phyloP scores from a whole-genome alignment of 228 moss, liverwort and hornwort genomes.

The Sphagnum magellanicum region DNA sequence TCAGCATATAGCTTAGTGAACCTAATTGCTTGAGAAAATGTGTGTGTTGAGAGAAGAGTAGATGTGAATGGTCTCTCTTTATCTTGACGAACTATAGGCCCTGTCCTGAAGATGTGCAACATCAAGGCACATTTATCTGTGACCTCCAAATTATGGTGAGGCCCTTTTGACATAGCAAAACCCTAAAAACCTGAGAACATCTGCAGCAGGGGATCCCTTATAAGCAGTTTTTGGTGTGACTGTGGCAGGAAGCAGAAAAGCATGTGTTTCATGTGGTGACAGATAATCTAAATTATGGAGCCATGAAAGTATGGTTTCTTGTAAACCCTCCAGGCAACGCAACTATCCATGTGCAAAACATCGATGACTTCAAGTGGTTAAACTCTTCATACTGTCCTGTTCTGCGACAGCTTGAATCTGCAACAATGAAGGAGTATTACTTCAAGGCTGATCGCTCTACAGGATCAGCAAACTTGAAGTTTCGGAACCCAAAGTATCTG shows the following conservation, averaged over 20 bases:
- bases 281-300: slow-evolving; percentile 70
- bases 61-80: not conserved
- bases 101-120: not conserved
- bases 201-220: not conserved
- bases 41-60: not conserved
- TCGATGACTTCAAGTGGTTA: slow-evolving; percentile 76
- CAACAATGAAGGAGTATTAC: slow-evolving; percentile 64
- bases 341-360: slow-evolving; percentile 66
- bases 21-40: not conserved
- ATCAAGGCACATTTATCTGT: not conserved
- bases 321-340: slow-evolving; percentile 61
- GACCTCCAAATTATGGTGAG: not conserved
- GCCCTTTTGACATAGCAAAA: not conserved
- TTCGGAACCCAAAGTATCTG: slow-evolving; percentile 78
- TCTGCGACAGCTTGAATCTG: slow-evolving; percentile 67
- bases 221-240: not conserved
- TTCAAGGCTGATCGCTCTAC: slow-evolving; percentile 51
- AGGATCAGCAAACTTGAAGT: slow-evolving; percentile 55
- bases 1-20: not conserved
- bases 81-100: not conserved
- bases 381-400: slow-evolving; percentile 83
- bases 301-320: slow-evolving; percentile 90
- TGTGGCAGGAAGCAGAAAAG: slow-evolving; percentile 53
- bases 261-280: slow-evolving; percentile 82
- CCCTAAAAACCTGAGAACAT: not conserved